phyloP scores from a whole-genome alignment of 768 basidiomycete species.

The Lentinula sp. region DNA sequence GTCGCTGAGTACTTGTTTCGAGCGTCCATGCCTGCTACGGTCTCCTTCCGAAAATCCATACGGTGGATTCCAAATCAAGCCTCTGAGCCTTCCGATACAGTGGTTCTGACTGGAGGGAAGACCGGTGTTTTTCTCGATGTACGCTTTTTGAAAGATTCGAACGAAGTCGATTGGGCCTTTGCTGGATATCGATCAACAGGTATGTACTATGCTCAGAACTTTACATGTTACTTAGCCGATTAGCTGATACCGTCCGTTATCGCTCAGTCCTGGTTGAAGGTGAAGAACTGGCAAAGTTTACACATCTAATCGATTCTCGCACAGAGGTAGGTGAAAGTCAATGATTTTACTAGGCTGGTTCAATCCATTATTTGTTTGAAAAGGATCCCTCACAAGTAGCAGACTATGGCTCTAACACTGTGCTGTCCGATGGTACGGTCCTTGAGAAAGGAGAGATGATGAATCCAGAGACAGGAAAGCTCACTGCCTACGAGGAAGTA shows the following conservation, averaged over 20 bases:
- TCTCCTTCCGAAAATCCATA: constrained; percentile 18
- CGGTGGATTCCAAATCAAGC: constrained; percentile 25
- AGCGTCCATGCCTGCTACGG: neutral
- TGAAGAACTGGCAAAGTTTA: constrained; percentile 19
- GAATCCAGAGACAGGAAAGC: constrained; percentile 22
- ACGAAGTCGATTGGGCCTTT: constrained; percentile 31
- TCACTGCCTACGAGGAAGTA: constrained; percentile 25
- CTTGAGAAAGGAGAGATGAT: constrained; percentile 28
- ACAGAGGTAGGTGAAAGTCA: constrained; percentile 15
- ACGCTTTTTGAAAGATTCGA: constrained; percentile 22
- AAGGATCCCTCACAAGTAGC: constrained; percentile 14
- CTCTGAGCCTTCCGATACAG: constrained; percentile 27
- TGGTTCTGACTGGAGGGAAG: constrained; percentile 24
- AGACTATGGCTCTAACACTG: constrained; percentile 21
- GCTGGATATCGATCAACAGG: constrained; percentile 24
- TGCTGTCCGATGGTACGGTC: constrained; percentile 20
- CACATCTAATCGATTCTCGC: constrained; percentile 26
- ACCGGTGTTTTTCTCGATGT: constrained; percentile 29
- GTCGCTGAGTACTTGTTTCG: neutral
- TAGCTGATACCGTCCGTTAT: neutral
- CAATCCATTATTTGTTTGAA: neutral
- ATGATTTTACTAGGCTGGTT: neutral
- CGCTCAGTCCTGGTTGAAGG: neutral
- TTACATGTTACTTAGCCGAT: no score
- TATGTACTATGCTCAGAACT: neutral